Evolutionary conservation across 2,329 filamentous ascomycete genomes (phyloP).

Genomic region (Aspergillus tanneri): DNA sequence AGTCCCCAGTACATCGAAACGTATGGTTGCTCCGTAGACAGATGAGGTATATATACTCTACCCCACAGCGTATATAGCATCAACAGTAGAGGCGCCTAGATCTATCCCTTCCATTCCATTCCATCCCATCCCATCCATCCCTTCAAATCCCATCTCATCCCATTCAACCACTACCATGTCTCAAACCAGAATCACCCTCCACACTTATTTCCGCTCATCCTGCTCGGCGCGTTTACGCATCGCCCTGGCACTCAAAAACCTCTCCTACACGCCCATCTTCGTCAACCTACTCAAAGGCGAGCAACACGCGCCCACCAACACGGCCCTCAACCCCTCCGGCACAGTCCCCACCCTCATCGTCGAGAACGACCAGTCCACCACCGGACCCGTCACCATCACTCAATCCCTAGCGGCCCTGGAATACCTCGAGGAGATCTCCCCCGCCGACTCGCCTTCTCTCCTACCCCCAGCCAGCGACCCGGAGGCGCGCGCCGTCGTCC

Average conservation of each 20-base stretch:
- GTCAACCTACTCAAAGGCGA: conserved; percentile 58
- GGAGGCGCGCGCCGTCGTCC: conserved; percentile 50
- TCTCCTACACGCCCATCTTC: conserved; percentile 49
- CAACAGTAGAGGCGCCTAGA: too few species aligned
- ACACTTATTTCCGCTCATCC: conserved; percentile 63
- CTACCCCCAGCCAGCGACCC: conserved; percentile 48
- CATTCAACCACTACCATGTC: conserved; percentile 18
- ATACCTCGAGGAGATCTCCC: conserved; percentile 59
- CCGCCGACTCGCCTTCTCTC: conserved; percentile 43
- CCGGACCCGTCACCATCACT: conserved; percentile 43
- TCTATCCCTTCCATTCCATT: too few species aligned
- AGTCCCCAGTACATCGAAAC: too few species aligned
- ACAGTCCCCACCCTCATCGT: conserved; percentile 57
- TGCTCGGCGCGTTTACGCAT: conserved; percentile 63
- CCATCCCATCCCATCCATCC: conserved; percentile 4
- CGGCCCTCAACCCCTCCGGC: conserved; percentile 53
- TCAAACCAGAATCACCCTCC: conserved; percentile 41
- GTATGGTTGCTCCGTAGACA: too few species aligned
- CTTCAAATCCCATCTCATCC: background rate
- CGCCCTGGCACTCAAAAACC: conserved; percentile 56
- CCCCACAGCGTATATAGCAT: too few species aligned
- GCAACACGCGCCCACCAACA: conserved; percentile 50
- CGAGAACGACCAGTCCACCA: conserved; percentile 21
- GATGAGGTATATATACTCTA: too few species aligned
- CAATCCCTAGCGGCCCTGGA: conserved; percentile 63